Evolutionary conservation across 2,329 filamentous ascomycete genomes (phyloP), one percentile per base, ranked within the genome.

Genomic region (Colletotrichum abscissum): DNA sequence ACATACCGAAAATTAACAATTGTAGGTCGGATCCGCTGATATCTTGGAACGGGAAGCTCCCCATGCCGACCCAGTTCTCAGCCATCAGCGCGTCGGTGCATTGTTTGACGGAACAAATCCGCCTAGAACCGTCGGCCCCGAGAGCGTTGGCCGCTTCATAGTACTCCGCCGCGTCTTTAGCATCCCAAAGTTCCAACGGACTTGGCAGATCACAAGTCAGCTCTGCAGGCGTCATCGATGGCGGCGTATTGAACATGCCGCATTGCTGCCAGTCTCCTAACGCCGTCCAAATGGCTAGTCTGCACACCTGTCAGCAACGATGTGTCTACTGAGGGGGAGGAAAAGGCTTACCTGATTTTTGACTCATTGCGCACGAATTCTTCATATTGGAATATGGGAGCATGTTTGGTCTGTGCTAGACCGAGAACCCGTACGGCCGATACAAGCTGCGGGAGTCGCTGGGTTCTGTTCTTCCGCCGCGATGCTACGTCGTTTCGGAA

Each of bases 211-310:
- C 74, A 30, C 76, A 77, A 0, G 72, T 77, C 58, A 81, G 66
- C 62, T 81, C 79, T 30, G 66, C 52, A 9, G 75, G 74, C 1
- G 77, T 75, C 22, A 77, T 77, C 12, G 74, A 33, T 2, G 76
- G 73, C n/a, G 76, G 77, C 3, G 64, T 66, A 58, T 79, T 76
- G 57, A 76, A 78, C 65, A 78, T 74, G 59, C 79, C 76, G 26
- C 71, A 62, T 35, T 81, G 78, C 26, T 80, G 78, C 77, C 78
- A 80, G 65, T 80, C 78, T 7, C 71, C 70, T 5, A 79, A 59
- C 9, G 77, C 66, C 3, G 75, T 74, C 77, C 78, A 79, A 0
- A 63, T 75, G 1, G 76, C 76, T 24, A 79, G 69, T 14, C 80
- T 80, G 14, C 3, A 6, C 4, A 30, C 1, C 3, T 30, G 9